These are phyloP conservation scores for Corymbia citriodora DNA, from an alignment of 441 rosid genomes.

Conservation along the genomic window DNA sequence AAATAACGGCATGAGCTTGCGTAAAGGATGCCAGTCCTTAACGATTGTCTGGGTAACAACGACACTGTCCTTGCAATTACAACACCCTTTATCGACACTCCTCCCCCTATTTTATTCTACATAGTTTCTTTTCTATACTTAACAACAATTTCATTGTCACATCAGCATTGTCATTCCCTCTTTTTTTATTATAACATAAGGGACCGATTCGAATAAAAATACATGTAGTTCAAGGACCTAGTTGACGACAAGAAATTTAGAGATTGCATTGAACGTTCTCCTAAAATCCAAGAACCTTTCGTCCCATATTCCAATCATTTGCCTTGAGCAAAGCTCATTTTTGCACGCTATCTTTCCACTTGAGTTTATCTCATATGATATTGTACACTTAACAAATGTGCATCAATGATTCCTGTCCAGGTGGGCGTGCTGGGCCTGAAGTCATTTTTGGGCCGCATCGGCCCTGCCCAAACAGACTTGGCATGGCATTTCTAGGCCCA, in stretches of 20 bases:
- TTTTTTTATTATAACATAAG: background rate
- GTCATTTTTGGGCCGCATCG: too few species aligned
- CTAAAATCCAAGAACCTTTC: background rate
- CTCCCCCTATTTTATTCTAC: background rate
- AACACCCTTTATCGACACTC: too few species aligned
- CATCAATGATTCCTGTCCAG: background rate
- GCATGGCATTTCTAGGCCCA: background rate
- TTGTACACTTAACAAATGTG: background rate
- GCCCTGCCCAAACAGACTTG: background rate
- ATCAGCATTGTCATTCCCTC: background rate
- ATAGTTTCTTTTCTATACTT: too few species aligned
- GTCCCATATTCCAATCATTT: background rate
- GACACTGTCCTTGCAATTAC: too few species aligned
- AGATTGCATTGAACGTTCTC: background rate
- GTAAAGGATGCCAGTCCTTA: background rate
- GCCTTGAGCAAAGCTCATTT: background rate
- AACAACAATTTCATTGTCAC: background rate
- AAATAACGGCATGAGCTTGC: too few species aligned
- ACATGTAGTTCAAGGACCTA: background rate
- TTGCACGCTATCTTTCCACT: background rate
- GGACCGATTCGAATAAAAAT: background rate
- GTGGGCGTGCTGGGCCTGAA: background rate
- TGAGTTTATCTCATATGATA: background rate
- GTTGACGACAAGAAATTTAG: background rate
- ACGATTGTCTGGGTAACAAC: background rate